Conservation (phyloP, 495 filamentous ascomycete genomes). For the Pseudotulostoma volvatum region DNA sequence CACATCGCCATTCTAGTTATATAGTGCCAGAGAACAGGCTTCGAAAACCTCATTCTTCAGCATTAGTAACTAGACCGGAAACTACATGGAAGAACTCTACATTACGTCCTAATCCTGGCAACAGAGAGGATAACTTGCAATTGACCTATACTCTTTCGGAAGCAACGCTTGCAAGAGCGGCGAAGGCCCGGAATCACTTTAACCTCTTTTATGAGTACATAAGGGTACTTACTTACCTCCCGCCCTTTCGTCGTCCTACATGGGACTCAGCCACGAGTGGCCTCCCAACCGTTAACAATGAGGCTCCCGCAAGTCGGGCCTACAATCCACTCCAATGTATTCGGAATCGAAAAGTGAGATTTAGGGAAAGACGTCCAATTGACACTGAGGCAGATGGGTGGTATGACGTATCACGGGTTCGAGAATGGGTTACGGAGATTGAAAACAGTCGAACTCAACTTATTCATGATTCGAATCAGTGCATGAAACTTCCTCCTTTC, state of each 20-base stretch:
- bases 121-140: not conserved
- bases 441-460: slow-evolving; percentile 29
- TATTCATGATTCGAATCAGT: slow-evolving; percentile 29
- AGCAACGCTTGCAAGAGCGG: slow-evolving; percentile 60
- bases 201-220: slow-evolving; percentile 70
- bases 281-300: not conserved
- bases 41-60: too few relatives aligned
- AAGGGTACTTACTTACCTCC: slow-evolving; percentile 54
- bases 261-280: slow-evolving; percentile 1
- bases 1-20: slow-evolving; percentile 2
- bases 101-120: not conserved
- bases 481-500: slow-evolving; percentile 40
- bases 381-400: slow-evolving; percentile 62
- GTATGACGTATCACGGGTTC: slow-evolving; percentile 50
- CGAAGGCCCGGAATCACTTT: slow-evolving; percentile 61
- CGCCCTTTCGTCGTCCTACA: slow-evolving; percentile 35
- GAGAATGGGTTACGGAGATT: slow-evolving; percentile 57
- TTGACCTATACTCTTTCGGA: slow-evolving; percentile 51
- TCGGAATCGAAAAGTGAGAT: slow-evolving; percentile 65
- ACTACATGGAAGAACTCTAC: too few relatives aligned
- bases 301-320: slow-evolving; percentile 32
- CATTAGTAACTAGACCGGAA: too few relatives aligned
- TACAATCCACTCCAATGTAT: slow-evolving; percentile 86
- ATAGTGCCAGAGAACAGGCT: not conserved
- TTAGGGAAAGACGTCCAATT: slow-evolving; percentile 51